These are phyloP conservation scores for Suhomyces bolitotheri DNA, from an alignment of 1,139 yeast genomes.

Conservation along the genomic window DNA sequence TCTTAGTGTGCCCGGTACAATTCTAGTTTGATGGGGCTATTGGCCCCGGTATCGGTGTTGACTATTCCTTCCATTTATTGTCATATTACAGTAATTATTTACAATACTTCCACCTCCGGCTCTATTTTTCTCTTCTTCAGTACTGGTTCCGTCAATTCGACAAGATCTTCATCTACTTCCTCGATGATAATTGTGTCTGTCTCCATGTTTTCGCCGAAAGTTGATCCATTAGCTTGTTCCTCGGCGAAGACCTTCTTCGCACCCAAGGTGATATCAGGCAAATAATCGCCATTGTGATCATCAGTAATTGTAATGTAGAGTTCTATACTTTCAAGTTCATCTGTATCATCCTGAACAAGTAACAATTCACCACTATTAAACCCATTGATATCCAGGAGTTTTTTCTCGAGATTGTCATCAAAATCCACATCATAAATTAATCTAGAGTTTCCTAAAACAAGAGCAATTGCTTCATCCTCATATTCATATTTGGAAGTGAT, in stretches of 20 bases:
- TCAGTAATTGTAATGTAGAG: constrained; percentile 47
- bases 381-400: constrained; percentile 53
- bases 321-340: constrained; percentile 67
- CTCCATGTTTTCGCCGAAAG: constrained; percentile 13
- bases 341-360: constrained; percentile 77
- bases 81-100: too few species aligned
- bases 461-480: constrained; percentile 64
- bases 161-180: constrained; percentile 17
- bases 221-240: constrained; percentile 3
- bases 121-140: constrained; percentile 16
- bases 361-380: constrained; percentile 60
- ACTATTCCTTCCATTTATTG: too few species aligned
- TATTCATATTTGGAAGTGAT: constrained; percentile 54
- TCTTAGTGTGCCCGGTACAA: too few species aligned
- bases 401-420: constrained; percentile 66
- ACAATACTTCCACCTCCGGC: constrained; percentile 2
- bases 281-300: constrained; percentile 12
- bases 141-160: constrained; percentile 15
- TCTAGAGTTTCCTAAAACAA: constrained; percentile 58
- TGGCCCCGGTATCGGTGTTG: too few species aligned
- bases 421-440: constrained; percentile 84
- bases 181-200: constrained; percentile 12
- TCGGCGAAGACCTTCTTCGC: constrained; percentile 6
- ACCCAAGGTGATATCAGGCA: constrained; percentile 25
- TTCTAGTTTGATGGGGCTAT: too few species aligned